Conservation (phyloP, 2,329 filamentous ascomycete species). For the Fusarium ramigenum region DNA sequence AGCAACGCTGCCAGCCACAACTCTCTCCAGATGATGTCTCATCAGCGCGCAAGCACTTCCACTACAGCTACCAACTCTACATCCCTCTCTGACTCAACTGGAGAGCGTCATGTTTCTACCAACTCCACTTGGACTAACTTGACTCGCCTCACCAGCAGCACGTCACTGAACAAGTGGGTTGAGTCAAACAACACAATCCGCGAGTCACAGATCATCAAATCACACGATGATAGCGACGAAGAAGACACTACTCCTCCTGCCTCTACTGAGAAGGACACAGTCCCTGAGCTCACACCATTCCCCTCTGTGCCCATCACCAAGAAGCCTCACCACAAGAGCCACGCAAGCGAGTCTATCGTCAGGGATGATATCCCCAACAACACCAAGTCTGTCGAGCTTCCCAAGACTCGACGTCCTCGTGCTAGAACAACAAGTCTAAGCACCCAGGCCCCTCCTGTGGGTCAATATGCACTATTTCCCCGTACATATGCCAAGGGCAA, state of each 20-base stretch:
- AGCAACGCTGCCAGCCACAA: conserved; percentile 26
- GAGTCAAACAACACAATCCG: conserved; percentile 47
- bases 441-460: conserved; percentile 54
- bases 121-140: conserved; percentile 63
- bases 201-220: conserved; percentile 38
- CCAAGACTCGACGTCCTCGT: conserved; percentile 50
- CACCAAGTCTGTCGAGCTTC: conserved; percentile 44
- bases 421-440: conserved; percentile 59
- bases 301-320: conserved; percentile 37
- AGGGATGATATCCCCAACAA: conserved; percentile 42
- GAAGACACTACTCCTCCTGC: conserved; percentile 40
- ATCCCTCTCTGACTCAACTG: conserved; percentile 57
- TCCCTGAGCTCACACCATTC: conserved; percentile 49
- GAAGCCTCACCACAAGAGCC: conserved; percentile 47
- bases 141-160: conserved; percentile 65
- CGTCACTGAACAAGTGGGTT: conserved; percentile 52
- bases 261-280: conserved; percentile 46
- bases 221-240: conserved; percentile 33
- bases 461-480: conserved; percentile 59
- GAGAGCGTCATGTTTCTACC: conserved; percentile 63
- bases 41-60: conserved; percentile 64
- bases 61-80: conserved; percentile 62
- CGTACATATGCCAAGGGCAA: conserved; percentile 46
- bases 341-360: conserved; percentile 51
- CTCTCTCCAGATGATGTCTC: conserved; percentile 39